These are phyloP conservation scores for Arthrobotrys conoides DNA, from an alignment of 2,329 filamentous ascomycete species.

Conservation along the genomic window DNA sequence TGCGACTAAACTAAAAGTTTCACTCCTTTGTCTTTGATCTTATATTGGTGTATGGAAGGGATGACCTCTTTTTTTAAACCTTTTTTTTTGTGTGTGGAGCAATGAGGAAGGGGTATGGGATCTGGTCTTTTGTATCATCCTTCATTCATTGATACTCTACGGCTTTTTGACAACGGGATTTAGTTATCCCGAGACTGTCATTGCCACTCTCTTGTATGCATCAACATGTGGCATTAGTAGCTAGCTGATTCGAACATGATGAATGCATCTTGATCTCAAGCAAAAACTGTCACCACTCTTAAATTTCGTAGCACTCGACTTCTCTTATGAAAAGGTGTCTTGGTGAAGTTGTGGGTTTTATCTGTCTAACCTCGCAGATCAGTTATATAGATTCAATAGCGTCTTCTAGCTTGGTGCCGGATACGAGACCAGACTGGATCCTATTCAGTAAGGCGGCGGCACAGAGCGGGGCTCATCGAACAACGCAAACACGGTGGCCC, in stretches of 20 bases:
- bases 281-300: neutral
- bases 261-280: slow-evolving; percentile 48
- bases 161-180: slow-evolving; percentile 21
- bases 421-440: too few relatives aligned
- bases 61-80: neutral
- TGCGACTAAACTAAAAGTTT: slow-evolving; percentile 37
- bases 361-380: neutral
- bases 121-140: slow-evolving; percentile 2
- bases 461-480: slow-evolving; percentile 48
- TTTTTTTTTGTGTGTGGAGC: neutral
- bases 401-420: too few relatives aligned
- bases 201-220: slow-evolving; percentile 38
- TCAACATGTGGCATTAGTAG: slow-evolving; percentile 20
- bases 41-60: slow-evolving; percentile 14
- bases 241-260: slow-evolving; percentile 31
- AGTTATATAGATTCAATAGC: too few relatives aligned
- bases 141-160: slow-evolving; percentile 20
- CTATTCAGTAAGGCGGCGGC: slow-evolving; percentile 19
- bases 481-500: slow-evolving; percentile 48
- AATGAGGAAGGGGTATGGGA: slow-evolving; percentile 10
- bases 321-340: too few relatives aligned
- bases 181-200: neutral
- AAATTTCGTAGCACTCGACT: neutral
- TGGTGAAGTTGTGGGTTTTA: neutral
- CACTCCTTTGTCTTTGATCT: slow-evolving; percentile 23